Evolutionary conservation across 2,329 filamentous ascomycete genomes (phyloP), one percentile per base, ranked within the genome.

Genomic region (Epichloe gansuensis): DNA sequence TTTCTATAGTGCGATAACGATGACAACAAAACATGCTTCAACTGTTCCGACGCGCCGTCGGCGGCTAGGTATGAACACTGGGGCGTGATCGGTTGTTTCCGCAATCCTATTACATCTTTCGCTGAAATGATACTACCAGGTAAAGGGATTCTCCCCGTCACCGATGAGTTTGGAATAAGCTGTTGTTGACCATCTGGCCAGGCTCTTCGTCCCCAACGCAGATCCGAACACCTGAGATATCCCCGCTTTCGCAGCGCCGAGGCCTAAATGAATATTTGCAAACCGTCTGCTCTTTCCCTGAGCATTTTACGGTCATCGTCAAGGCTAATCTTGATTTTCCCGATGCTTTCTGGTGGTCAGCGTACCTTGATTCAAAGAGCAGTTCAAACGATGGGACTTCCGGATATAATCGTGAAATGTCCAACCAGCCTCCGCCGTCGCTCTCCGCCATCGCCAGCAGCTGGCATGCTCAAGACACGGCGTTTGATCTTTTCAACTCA

Each of bases 291-390:
- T 65, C 68, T 13, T 63, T 74, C 21, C 63, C 67, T n/a, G 61
- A 65, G n/a, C 65, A 68, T 12, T 65, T 69, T 28, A 60, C 67
- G 2, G 65, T 69, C n/a, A 62, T 72, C 54, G 72, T 75, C 15
- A 70, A 70, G 51, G 60, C 63, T 3, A 69, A 73, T 51, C 60
- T 78, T 3, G 78, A 81, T 58, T 80, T 77, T 52, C 69, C 75
- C 35, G 78, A 81, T 57, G 70, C 70, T 2, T 81, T 81, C 59
- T 81, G 78, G 78, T 78, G 75, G 74, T 75, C 73, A 15, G 75
- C 77, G 47, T 73, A 78, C 56, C 62, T 76, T 25, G 71, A 63
- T 44, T 54, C 62, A n/a, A 56, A 54, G 42, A 60, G 60, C 46
- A 59, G 59, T n/a, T 51, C 59, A 28, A 52, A 55, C 21, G 51